These are phyloP conservation scores for Cenchrus americanus DNA, from an alignment of 176 grass and related monocot species.

Conservation along the genomic window DNA sequence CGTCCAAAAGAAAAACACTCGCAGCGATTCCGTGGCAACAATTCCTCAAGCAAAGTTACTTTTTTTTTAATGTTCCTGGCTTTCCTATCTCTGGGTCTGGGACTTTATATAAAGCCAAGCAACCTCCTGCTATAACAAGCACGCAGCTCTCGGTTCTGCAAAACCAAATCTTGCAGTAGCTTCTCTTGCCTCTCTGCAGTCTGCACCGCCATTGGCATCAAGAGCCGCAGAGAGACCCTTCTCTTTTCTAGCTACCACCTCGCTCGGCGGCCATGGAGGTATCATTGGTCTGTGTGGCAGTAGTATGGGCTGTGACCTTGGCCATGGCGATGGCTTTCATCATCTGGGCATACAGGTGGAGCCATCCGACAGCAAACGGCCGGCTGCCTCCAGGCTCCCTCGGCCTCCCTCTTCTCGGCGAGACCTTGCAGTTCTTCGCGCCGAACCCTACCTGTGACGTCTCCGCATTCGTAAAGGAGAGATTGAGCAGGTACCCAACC, in stretches of 20 bases:
- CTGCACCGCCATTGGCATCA: slow-evolving; percentile 13
- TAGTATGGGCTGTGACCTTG: slow-evolving; percentile 32
- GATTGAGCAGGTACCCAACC: slow-evolving; percentile 47
- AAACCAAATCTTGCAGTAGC: slow-evolving; percentile 50
- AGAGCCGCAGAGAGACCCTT: neutral
- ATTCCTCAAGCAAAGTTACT: neutral
- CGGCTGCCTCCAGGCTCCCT: slow-evolving; percentile 69
- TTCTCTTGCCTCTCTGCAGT: slow-evolving; percentile 26
- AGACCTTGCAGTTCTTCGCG: slow-evolving; percentile 67
- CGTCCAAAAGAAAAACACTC: slow-evolving; percentile 37
- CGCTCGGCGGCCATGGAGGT: slow-evolving; percentile 25
- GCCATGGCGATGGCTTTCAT: slow-evolving; percentile 31
- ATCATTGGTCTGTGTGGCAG: neutral
- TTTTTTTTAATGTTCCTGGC: slow-evolving; percentile 30
- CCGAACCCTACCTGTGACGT: slow-evolving; percentile 60
- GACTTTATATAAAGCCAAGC: slow-evolving; percentile 43
- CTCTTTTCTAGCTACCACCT: neutral
- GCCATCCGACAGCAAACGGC: slow-evolving; percentile 53
- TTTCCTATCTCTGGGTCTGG: neutral
- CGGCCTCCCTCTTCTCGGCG: slow-evolving; percentile 66
- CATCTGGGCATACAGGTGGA: slow-evolving; percentile 60
- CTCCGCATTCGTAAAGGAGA: slow-evolving; percentile 66
- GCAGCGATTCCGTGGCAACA: slow-evolving; percentile 42
- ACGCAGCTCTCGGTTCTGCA: slow-evolving; percentile 39
- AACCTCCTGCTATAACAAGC: slow-evolving; percentile 25